Evolutionary conservation across 345 rosid genomes (phyloP), one percentile per base, ranked within the genome.

Genomic region (Hypericum androsaemum): DNA sequence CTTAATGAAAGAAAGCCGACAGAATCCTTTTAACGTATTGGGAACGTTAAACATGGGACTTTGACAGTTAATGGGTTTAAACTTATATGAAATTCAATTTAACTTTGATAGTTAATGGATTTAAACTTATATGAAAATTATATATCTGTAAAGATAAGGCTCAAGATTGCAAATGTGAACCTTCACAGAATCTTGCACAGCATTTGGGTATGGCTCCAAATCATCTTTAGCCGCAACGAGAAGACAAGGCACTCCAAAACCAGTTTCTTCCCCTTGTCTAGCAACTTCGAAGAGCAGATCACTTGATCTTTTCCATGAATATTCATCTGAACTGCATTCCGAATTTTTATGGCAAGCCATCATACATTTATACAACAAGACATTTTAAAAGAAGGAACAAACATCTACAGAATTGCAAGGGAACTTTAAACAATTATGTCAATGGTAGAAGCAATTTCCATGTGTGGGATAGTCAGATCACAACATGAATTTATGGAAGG

Each of bases 221-320:
- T 80, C 96, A 71, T 78, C 84, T 65, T 87, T 87, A 5, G 92
- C 83, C 8, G 94, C 88, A 51, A 87, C 64, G 37, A 87, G 80
- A 17, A 83, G 79, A 61, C 94, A 78, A 14, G 96, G 96, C 51
- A 72, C 68, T 37, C 78, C 82, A 58, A 69, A 57, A 15, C 83
- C 80, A 36, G 73, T 81, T 47, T 70, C 79, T 74, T 87, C 94
- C 51, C 89, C 87, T 46, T 54, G 74, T 68, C 82, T 80, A 32
- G 87, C 81, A 42, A 81, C 69, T 62, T 80, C 94, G 66, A 75
- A 54, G 39, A 87, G 75, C 59, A 83, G 61, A 60, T 87, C 89
- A 50, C 73, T 78, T 43, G 89, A 59, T 66, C 67, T 80, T 78
- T 73, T 83, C 94, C 87, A 83, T 12, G 96, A 87, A 68, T 69